phyloP scores from a whole-genome alignment of 345 rosid species.

The Citrus sp. region DNA sequence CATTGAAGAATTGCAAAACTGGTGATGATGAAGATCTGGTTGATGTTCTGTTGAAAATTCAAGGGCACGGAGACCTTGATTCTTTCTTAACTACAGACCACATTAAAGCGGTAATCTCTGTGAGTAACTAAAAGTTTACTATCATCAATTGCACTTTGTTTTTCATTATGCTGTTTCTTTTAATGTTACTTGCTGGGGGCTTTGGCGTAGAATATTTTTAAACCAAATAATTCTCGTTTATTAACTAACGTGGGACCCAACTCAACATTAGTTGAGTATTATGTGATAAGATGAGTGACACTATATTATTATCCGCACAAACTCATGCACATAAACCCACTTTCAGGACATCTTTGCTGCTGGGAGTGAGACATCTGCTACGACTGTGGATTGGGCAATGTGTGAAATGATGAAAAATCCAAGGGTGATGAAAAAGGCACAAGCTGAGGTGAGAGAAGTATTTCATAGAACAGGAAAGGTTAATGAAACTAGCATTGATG shows the following conservation, averaged over 20 bases:
- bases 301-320: background rate
- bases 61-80: background rate
- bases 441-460: constrained; percentile 28
- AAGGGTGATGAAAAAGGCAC: constrained; percentile 18
- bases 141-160: background rate
- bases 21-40: background rate
- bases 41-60: background rate
- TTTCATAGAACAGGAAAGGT: constrained; percentile 10
- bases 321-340: background rate
- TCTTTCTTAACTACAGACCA: background rate
- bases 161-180: too few relatives aligned
- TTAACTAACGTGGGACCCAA: too few relatives aligned
- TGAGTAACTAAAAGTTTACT: background rate
- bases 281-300: background rate
- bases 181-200: too few relatives aligned
- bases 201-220: too few relatives aligned
- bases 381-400: constrained; percentile 21
- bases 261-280: background rate
- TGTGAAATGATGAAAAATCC: constrained; percentile 27
- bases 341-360: constrained; percentile 22
- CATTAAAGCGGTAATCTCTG: background rate
- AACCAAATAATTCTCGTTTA: too few relatives aligned
- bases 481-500: background rate
- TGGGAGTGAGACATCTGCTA: constrained; percentile 23
- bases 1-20: background rate